Base-by-base conservation (phyloP, 176 grass and related monocot genomes). In the Carex cristatella region DNA sequence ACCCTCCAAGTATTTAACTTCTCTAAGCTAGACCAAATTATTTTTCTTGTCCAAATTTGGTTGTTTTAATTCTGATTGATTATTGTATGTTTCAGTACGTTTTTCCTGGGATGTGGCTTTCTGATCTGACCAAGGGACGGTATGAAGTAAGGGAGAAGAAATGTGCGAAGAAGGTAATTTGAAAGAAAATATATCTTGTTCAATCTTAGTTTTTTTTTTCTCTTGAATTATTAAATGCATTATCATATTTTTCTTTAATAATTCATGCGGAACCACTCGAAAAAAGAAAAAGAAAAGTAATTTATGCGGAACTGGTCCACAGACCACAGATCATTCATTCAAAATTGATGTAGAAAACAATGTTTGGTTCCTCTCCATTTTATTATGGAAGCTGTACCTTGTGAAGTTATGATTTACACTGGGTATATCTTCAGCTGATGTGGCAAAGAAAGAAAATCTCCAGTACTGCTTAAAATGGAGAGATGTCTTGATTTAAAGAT, bases 131-230 rank as follows among this genome's bases (percentile, higher is more conserved):
- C 60, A 94, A 87, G 79, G 85, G 84, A 74, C 86, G 89, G 70
- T 97, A 97, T 23, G 86, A 89, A 79, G 94, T 97, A 59, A 93
- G 92, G 81, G 89, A 94, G 92, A 97, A 97, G 90, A 97, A 88
- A 70, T 87, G 90, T 56, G 90, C 87, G 54, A 97, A 87, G 87
- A 97, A 97, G 94, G 92, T 97, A 90, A 53, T 18, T 1, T 38
- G 60, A 66, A 66, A 5, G 56, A 32, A 42, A 49, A 49, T 51
- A 42, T 3, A 14, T 9, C 15, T 32, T 69, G 46, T 75, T 75
- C 46, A 13, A 6, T 53, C 10, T 40, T 57, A 3, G 3, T 0
- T 19, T 55, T 42, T 38, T 57, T 1, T 16, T 3, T 3, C n/a
- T 7, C 46, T 76, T 76, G 30, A 55, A 55, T 76, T 55, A 76